phyloP scores from a whole-genome alignment of 2,329 filamentous ascomycete species.

The Plectosphaerella sp. region DNA sequence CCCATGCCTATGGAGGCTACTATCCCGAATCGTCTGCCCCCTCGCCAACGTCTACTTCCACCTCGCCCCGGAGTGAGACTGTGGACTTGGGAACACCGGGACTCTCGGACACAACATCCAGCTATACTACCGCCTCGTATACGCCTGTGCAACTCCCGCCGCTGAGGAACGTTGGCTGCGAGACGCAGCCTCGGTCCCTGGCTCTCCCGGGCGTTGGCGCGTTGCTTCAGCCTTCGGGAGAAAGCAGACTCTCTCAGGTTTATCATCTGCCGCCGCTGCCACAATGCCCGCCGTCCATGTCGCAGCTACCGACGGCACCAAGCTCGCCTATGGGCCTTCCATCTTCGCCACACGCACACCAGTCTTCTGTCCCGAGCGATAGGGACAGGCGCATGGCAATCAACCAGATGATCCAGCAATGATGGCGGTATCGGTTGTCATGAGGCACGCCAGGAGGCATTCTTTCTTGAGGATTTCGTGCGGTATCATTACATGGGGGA shows the following conservation, averaged over 20 bases:
- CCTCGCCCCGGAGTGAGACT: conserved; percentile 48
- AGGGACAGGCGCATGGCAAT: conserved; percentile 1
- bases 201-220: conserved; percentile 22
- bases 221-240: conserved; percentile 9
- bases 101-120: conserved; percentile 64
- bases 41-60: conserved; percentile 32
- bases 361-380: neutral
- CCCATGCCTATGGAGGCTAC: conserved; percentile 14
- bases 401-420: neutral
- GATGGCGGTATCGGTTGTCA: neutral
- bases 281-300: neutral
- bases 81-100: conserved; percentile 62
- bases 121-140: conserved; percentile 56
- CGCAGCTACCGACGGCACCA: conserved; percentile 20
- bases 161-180: conserved; percentile 14
- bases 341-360: neutral
- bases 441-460: too few relatives aligned
- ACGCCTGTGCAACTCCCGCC: conserved; percentile 38
- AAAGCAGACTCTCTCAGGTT: conserved; percentile 3
- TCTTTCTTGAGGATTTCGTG: too few relatives aligned
- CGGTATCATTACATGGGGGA: too few relatives aligned
- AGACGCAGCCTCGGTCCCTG: conserved; percentile 4
- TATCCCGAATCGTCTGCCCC: conserved; percentile 27
- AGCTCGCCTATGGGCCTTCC: conserved; percentile 16
- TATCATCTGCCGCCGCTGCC: neutral